Evolutionary conservation across 192 early-diverging fungal species (phyloP).

Genomic region (Dimargaris xerosporica): DNA sequence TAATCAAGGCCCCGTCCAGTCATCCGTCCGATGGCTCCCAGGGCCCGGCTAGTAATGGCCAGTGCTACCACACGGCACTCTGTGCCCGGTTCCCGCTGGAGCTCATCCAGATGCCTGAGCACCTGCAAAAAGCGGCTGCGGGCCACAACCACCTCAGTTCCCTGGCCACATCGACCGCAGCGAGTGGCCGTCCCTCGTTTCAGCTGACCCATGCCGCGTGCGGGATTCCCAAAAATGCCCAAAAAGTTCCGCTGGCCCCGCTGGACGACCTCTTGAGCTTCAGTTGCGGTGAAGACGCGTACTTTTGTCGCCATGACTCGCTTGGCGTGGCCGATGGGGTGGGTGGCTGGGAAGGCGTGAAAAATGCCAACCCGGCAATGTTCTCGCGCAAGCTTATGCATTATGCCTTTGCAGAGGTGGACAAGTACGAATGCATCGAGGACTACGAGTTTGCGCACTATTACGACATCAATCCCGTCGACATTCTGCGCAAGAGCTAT

Average conservation of each 20-base stretch:
- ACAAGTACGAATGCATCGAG: slow-evolving; percentile 70
- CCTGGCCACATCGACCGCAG: no score
- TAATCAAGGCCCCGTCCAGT: no score
- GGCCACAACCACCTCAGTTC: no score
- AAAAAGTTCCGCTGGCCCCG: neutral
- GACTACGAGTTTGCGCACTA: slow-evolving; percentile 66
- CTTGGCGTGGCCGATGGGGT: slow-evolving; percentile 93
- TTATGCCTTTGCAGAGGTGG: slow-evolving; percentile 65
- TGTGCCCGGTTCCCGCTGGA: neutral
- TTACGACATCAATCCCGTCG: slow-evolving; percentile 60
- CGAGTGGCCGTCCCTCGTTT: slow-evolving; percentile 24
- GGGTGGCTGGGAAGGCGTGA: slow-evolving; percentile 76
- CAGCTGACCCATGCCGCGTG: slow-evolving; percentile 43
- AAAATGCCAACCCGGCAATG: slow-evolving; percentile 73
- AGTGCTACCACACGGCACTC: slow-evolving; percentile 1
- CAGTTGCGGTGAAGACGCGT: slow-evolving; percentile 86
- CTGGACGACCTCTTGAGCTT: slow-evolving; percentile 42
- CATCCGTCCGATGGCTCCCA: no score
- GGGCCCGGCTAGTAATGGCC: neutral
- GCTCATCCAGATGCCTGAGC: neutral
- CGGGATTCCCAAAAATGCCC: slow-evolving; percentile 30
- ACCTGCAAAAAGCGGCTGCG: neutral
- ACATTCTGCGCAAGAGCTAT: slow-evolving; percentile 67
- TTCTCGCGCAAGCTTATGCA: slow-evolving; percentile 93
- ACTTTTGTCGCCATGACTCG: slow-evolving; percentile 71